Percentiles rank a stretch among this genome's conserved stretches.
phyloP scores from a whole-genome alignment of 108 stramenopile genomes.

The Mayamaea pseudoterrestris region DNA sequence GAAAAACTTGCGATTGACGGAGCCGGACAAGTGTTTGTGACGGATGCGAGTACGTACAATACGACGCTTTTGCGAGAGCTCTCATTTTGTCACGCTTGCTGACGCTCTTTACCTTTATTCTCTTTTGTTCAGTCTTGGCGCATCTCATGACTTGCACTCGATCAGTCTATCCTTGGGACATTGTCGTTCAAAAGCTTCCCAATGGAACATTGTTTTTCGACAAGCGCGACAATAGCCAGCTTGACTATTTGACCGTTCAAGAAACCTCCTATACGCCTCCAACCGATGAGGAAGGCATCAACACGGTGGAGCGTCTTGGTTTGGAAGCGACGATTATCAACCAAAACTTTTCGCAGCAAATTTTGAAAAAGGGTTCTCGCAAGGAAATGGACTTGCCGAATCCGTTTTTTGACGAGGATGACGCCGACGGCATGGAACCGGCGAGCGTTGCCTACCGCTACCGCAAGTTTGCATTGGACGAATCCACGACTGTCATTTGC shows the following conservation, averaged over 20 bases:
- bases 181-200: slow-evolving; percentile 87
- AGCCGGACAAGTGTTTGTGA: slow-evolving; percentile 87
- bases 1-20: slow-evolving; percentile 90
- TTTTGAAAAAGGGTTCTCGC: slow-evolving; percentile 62
- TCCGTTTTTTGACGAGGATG: slow-evolving; percentile 96
- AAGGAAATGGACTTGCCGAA: slow-evolving; percentile 78
- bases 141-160: slow-evolving; percentile 95
- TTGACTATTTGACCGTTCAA: slow-evolving; percentile 89
- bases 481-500: slow-evolving; percentile 49
- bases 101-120: too few species aligned
- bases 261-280: slow-evolving; percentile 83
- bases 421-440: slow-evolving; percentile 84
- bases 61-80: too few species aligned
- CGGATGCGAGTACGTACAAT: too few species aligned
- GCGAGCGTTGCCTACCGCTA: slow-evolving; percentile 95
- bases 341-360: slow-evolving; percentile 97
- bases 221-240: slow-evolving; percentile 87
- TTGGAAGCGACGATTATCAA: slow-evolving; percentile 95
- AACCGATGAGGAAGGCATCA: slow-evolving; percentile 63
- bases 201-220: slow-evolving; percentile 91
- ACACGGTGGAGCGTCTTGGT: slow-evolving; percentile 83
- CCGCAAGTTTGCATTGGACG: slow-evolving; percentile 85
- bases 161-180: slow-evolving; percentile 95
- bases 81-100: too few species aligned
- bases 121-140: too few species aligned